These are phyloP conservation scores for Antitrichia curtipendula DNA, from an alignment of 225 moss, liverwort and hornwort species.

Conservation along the genomic window DNA sequence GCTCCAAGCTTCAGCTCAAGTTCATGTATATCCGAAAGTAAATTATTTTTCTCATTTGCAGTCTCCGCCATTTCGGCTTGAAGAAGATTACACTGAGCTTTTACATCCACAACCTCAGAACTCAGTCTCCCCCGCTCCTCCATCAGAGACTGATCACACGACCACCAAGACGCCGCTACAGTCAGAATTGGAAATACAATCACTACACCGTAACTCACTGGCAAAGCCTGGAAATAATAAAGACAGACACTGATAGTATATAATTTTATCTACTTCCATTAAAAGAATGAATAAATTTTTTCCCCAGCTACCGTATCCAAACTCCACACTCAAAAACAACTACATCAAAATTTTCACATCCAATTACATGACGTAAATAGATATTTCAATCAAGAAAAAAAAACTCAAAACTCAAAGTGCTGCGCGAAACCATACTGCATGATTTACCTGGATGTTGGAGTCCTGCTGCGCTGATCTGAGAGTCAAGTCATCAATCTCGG, in stretches of 20 bases:
- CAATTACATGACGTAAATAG: neutral
- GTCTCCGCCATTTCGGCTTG: slow-evolving; percentile 8
- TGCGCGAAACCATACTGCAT: neutral
- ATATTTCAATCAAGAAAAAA: neutral
- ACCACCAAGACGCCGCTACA: neutral
- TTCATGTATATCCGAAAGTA: slow-evolving; percentile 22
- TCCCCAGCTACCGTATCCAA: no score
- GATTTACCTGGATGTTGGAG: slow-evolving; percentile 12
- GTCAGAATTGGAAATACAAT: neutral
- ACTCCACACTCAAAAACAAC: neutral
- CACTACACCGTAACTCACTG: neutral
- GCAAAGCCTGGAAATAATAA: accelerated
- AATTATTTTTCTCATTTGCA: slow-evolving; percentile 16
- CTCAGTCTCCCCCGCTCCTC: slow-evolving; percentile 33
- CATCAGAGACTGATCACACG: slow-evolving; percentile 12
- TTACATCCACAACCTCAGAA: slow-evolving; percentile 10
- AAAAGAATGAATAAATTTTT: neutral
- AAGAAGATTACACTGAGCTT: neutral
- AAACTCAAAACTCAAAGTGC: neutral
- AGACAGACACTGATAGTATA: accelerated
- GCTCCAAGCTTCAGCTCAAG: slow-evolving; percentile 50
- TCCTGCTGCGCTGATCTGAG: slow-evolving; percentile 16
- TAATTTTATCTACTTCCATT: accelerated
- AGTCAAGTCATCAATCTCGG: slow-evolving; percentile 28
- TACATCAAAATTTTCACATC: neutral